A percentile compares a stretch with the other conserved stretches of the same genome.
Conservation (phyloP, 371 early-diverging fungal species). For the Haplosporangium sp. region DNA sequence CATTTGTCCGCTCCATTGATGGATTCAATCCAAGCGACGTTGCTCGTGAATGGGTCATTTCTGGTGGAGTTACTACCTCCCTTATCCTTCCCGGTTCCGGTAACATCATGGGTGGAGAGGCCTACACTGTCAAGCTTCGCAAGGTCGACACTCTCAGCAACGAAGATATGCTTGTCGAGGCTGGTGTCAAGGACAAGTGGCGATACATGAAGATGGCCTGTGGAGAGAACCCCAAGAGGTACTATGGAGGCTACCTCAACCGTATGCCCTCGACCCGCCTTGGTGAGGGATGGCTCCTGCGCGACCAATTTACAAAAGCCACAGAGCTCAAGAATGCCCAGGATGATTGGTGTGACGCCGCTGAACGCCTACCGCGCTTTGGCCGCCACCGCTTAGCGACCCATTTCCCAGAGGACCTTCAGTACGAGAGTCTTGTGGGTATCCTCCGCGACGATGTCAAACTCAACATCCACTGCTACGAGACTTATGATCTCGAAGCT, state of each 20-base stretch:
- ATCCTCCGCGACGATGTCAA: slow-evolving; percentile 78
- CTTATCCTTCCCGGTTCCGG: slow-evolving; percentile 84
- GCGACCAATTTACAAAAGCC: slow-evolving; percentile 72
- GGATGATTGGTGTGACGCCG: slow-evolving; percentile 84
- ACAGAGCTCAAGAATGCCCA: slow-evolving; percentile 62
- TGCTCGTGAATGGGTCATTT: slow-evolving; percentile 73
- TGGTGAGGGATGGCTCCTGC: slow-evolving; percentile 78
- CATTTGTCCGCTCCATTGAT: slow-evolving; percentile 72
- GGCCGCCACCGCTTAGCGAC: slow-evolving; percentile 44
- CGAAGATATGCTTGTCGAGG: slow-evolving; percentile 75
- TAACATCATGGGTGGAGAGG: slow-evolving; percentile 87
- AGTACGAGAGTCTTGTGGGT: slow-evolving; percentile 70
- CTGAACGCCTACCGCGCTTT: slow-evolving; percentile 43
- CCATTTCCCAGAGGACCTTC: slow-evolving; percentile 74
- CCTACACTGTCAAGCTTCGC: slow-evolving; percentile 74
- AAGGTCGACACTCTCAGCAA: slow-evolving; percentile 65
- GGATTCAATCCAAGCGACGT: slow-evolving; percentile 72
- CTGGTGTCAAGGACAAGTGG: slow-evolving; percentile 67
- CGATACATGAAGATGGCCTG: slow-evolving; percentile 91
- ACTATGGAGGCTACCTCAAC: slow-evolving; percentile 54
- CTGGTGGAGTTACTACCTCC: slow-evolving; percentile 85
- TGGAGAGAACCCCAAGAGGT: slow-evolving; percentile 83
- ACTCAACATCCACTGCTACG: slow-evolving; percentile 82
- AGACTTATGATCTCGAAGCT: slow-evolving; percentile 77
- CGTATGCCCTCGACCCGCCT: slow-evolving; percentile 68